A percentile compares a stretch with the other conserved stretches of the same genome.
phyloP scores from a whole-genome alignment of 2,329 filamentous ascomycete species.

The Alternaria incomplexa region DNA sequence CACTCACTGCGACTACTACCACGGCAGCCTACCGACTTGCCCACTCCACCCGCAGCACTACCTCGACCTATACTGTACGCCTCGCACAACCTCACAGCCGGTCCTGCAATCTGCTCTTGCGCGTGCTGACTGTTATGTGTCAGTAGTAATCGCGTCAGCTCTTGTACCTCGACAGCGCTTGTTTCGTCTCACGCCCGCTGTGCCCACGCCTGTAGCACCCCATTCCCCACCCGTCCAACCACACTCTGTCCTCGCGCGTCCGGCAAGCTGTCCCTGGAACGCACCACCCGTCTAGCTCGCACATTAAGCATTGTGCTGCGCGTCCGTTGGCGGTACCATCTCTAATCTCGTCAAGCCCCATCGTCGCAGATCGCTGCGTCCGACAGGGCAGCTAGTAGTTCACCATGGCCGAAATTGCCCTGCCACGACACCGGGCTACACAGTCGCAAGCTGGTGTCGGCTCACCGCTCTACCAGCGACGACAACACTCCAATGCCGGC shows the following conservation, averaged over 20 bases:
- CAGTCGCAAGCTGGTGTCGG: slow-evolving; percentile 45
- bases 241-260: slow-evolving; percentile 6
- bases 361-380: slow-evolving; percentile 32
- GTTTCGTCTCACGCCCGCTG: slow-evolving; percentile 47
- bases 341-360: slow-evolving; percentile 37
- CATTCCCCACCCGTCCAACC: slow-evolving; percentile 13
- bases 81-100: slow-evolving; percentile 7
- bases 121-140: slow-evolving; percentile 39
- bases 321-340: slow-evolving; percentile 30
- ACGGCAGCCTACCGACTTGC: slow-evolving; percentile 18
- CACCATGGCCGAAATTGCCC: slow-evolving; percentile 47
- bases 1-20: slow-evolving; percentile 31
- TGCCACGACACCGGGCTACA: slow-evolving; percentile 50
- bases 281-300: slow-evolving; percentile 27
- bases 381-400: slow-evolving; percentile 29
- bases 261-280: slow-evolving; percentile 29
- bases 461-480: slow-evolving; percentile 48
- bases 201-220: slow-evolving; percentile 40
- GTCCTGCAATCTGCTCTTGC: slow-evolving; percentile 32
- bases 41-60: slow-evolving; percentile 10
- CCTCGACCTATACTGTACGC: slow-evolving; percentile 33
- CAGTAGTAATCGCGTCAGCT: slow-evolving; percentile 40
- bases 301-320: slow-evolving; percentile 28
- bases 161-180: slow-evolving; percentile 47
- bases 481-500: slow-evolving; percentile 38